Evolutionary conservation across 345 rosid genomes (phyloP), one percentile per base, ranked within the genome.

Genomic region (Eucalyptus sp.): DNA sequence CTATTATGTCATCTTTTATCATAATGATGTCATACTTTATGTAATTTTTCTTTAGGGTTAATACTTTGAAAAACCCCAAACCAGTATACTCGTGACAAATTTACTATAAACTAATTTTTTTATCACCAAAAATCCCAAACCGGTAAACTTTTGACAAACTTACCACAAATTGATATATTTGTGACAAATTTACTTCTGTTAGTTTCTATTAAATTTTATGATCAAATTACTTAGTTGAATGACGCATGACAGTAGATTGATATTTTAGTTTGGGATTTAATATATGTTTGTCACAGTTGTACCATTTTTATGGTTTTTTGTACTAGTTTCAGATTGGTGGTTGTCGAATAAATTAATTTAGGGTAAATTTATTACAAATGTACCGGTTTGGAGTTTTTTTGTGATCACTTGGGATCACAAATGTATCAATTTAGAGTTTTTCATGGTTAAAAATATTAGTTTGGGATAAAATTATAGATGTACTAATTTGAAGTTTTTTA

Each of bases 111-210:
- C 9, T 51, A 51, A 17, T 17, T 51, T 51, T 17, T 51, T 17
- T 1, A 7, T 4, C 4, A 51, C 4, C 0, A 51, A 51, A 17
- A 0, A 52, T 0, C 56, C 56, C 2, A 17, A 52, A 17, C 1
- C 0, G 1, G 0, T 17, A 17, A 7, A 0, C 9, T 0, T 52
- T 17, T 17, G 24, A 52, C 0, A 52, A 52, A 52, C 24, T 52
- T 2, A 52, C 4, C 9, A 17, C 9, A 52, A 17, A 52, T 0
- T 17, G 0, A 1, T 52, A 17, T 1, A 17, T 52, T 7, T 17
- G 24, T 52, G 8, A 52, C 2, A 52, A 52, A 52, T 17, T 52
- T 52, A 17, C 4, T 0, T 52, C 0, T 3, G 4, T 52, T 52
- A 52, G 4, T 1, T 52, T 52, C 4, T 9, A 22, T 17, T 17